A percentile compares a stretch with the other conserved stretches of the same genome.
These are phyloP conservation scores for Gleditsia sinensis DNA, from an alignment of 306 rosid species.

Conservation along the genomic window DNA sequence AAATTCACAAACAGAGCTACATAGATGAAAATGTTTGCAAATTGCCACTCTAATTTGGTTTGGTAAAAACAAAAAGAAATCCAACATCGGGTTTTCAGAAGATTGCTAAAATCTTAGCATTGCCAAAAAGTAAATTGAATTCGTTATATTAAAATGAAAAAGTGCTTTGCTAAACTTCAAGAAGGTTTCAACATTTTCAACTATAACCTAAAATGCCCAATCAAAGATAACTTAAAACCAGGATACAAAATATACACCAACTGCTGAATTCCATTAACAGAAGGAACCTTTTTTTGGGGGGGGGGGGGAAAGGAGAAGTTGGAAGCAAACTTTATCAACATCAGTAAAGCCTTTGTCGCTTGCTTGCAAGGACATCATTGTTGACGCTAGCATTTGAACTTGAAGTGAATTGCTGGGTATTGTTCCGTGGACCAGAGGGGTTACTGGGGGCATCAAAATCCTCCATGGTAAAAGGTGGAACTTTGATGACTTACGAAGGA, in stretches of 20 bases:
- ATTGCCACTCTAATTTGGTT: neutral
- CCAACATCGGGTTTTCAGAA: neutral
- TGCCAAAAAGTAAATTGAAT: neutral
- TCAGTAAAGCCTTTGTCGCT: slow-evolving; percentile 55
- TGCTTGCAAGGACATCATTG: slow-evolving; percentile 36
- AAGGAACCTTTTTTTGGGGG: too few species aligned
- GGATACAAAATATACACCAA: slow-evolving; percentile 56
- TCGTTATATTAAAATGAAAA: neutral
- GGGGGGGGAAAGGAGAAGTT: neutral
- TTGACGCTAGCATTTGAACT: slow-evolving; percentile 32
- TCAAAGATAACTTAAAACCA: slow-evolving; percentile 26
- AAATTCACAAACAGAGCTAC: too few species aligned
- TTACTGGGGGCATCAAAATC: slow-evolving; percentile 35
- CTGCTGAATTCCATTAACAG: slow-evolving; percentile 26
- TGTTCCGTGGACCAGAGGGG: slow-evolving; percentile 43
- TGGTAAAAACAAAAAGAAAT: neutral
- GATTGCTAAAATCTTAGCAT: neutral
- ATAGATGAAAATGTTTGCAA: neutral
- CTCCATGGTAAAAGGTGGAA: slow-evolving; percentile 52
- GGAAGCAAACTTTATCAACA: neutral
- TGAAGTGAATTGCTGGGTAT: slow-evolving; percentile 28
- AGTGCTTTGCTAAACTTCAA: neutral
- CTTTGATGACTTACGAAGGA: slow-evolving; percentile 47
- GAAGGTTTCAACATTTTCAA: too few species aligned
- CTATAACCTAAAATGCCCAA: too few species aligned